Base-by-base conservation (phyloP, 2,329 filamentous ascomycete species). In the Fusarium globosum region DNA sequence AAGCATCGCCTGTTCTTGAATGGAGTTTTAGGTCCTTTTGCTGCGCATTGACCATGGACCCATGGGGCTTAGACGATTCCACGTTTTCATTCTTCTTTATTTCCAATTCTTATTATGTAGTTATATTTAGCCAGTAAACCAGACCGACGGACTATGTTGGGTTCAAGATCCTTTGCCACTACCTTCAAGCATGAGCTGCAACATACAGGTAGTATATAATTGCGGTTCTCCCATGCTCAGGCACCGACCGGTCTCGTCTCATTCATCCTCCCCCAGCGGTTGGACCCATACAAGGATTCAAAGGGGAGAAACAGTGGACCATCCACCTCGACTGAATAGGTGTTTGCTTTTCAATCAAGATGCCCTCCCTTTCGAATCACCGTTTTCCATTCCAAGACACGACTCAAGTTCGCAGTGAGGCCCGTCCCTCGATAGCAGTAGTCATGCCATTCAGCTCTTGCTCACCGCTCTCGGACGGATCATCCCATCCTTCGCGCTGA, bases 401-500 rank as follows among this genome's bases (percentile, higher is more conserved):
- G 9, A 2, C 20, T 55, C 15, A n/a, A 15, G 21, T 35, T 9
- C 30, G 13, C 8, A 55, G 38, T 13, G 61, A 35, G 9, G 66
- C 16, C 14, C 52, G 52, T 5, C 13, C 42, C 7, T 69, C 66
- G 5, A 70, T 10, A 10, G 59, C 67, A 1, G 67, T 69, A 5
- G 59, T 70, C 60, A 60, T 51, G 3, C 59, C 66, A 21, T 48
- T 39, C 3, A 59, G 28, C 15, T 53, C 60, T 33, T 43, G 66
- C 6, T 39, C 59, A 23, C 57, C 46, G 20, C 33, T 38, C 6
- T 55, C 52, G 7, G 66, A 45, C 4, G 52, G 14, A 12, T 65
- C 66, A 23, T 69, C 60, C 67, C 67, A 69, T 8, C 67, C 67
- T 12, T 69, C 67, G 4, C 67, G 67, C 15, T 69, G 52, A 20